Evolutionary conservation across 805 yeast species (phyloP).

Genomic region (Metschnikowia bowlesiae): DNA sequence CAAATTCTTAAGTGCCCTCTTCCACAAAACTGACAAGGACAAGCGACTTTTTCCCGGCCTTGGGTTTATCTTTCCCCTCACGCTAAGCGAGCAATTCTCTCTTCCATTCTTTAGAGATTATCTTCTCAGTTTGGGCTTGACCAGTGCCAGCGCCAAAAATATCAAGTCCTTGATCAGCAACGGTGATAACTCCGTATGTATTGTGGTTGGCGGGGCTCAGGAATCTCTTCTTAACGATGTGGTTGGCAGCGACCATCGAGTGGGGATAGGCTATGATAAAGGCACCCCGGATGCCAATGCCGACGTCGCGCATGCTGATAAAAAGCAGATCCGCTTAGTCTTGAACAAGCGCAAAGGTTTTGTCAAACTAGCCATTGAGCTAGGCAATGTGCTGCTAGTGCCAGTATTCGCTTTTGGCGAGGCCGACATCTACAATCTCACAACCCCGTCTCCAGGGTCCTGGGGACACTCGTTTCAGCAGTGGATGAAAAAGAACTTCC

Average conservation of each 20-base stretch:
- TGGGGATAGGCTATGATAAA: slow-evolving; percentile 31
- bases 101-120: slow-evolving; percentile 87
- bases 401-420: slow-evolving; percentile 94
- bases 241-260: slow-evolving; percentile 29
- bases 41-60: slow-evolving; percentile 75
- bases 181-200: slow-evolving; percentile 69
- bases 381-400: slow-evolving; percentile 74
- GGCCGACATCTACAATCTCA: slow-evolving; percentile 51
- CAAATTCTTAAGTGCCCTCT: slow-evolving; percentile 29
- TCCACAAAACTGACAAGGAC: slow-evolving; percentile 69
- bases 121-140: slow-evolving; percentile 71
- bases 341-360: slow-evolving; percentile 81
- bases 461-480: slow-evolving; percentile 56
- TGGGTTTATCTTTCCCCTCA: slow-evolving; percentile 65
- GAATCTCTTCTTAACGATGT: slow-evolving; percentile 62
- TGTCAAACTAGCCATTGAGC: slow-evolving; percentile 75
- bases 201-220: slow-evolving; percentile 95
- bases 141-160: slow-evolving; percentile 75
- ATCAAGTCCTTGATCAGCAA: slow-evolving; percentile 59
- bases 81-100: slow-evolving; percentile 76
- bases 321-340: slow-evolving; percentile 56
- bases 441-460: slow-evolving; percentile 37
- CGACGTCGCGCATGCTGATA: slow-evolving; percentile 35
- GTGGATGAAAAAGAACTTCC: slow-evolving; percentile 65
- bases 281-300: background rate